Base-by-base conservation (phyloP, 2,329 filamentous ascomycete genomes). In the Fusarium brachygibbosum region DNA sequence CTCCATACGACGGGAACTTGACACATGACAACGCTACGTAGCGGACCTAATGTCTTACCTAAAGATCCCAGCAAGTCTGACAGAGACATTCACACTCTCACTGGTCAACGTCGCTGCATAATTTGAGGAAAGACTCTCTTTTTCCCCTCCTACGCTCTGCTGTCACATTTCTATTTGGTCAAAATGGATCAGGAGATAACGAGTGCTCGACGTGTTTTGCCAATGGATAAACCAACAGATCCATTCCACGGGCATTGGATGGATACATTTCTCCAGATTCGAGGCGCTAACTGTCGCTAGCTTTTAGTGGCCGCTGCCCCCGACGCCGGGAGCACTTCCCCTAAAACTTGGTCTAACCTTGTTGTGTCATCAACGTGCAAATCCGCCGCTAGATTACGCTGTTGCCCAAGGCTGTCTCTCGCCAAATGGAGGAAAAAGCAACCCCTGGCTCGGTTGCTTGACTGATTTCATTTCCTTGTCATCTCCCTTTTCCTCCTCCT, bases 261-360 rank as follows among this genome's bases (percentile, higher is more conserved):
- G n/a, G n/a, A n/a, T n/a, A n/a, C n/a, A 41, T 44, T 32, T 53
- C 48, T 31, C 37, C 31, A 59, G 50, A 49, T 63, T 51, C 44
- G 34, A 58, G 45, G 63, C 64, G 66, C 66, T 70, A 68, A 35
- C 17, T 12, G 49, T 63, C 61, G 55, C 66, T 69, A 66, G 42
- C 17, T n/a, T 67, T 63, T 70, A 69, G 66, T 67, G 66, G 66
- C 66, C 66, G 56, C 34, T 42, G 16, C 65, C 66, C 29, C 66
- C 56, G 56, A 66, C 46, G 35, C 66, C 57, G 61, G 48, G 66
- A 38, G 45, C 25, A 29, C 37, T 50, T 54, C 55, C 60, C 66
- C 61, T 68, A 45, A 42, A 38, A 50, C 49, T 29, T 52, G 54
- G 12, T 23, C 48, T 51, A 62, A 66, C 66, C 60, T 57, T 57